Percentiles rank a stretch among this genome's conserved stretches.
These are phyloP conservation scores for Hymenoscyphus occultus DNA, from an alignment of 2,329 filamentous ascomycete species.

Conservation along the genomic window DNA sequence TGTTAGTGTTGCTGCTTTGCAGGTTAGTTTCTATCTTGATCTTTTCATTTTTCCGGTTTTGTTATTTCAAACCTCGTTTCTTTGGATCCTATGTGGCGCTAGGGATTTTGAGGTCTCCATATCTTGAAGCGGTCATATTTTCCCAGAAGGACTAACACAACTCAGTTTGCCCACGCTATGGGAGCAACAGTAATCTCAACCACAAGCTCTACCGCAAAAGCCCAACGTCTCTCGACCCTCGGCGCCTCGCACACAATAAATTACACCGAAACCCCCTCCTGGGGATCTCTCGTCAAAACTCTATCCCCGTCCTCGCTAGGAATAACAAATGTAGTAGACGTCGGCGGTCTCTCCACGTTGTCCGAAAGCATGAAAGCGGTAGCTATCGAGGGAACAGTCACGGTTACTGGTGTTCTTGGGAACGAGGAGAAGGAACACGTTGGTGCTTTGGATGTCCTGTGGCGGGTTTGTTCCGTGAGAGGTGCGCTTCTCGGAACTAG, in stretches of 20 bases:
- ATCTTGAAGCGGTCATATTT: too few species aligned
- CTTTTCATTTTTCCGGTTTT: neutral
- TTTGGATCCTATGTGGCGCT: too few species aligned
- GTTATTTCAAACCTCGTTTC: too few species aligned
- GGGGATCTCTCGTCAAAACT: constrained; percentile 40
- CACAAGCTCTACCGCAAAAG: constrained; percentile 37
- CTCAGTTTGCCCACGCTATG: constrained; percentile 40
- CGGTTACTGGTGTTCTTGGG: constrained; percentile 40
- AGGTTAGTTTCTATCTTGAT: neutral
- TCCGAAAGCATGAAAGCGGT: constrained; percentile 41
- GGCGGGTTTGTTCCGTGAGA: constrained; percentile 43
- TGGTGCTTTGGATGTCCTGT: constrained; percentile 35
- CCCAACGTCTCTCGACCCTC: constrained; percentile 37
- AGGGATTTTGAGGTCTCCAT: too few species aligned
- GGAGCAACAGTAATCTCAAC: constrained; percentile 45
- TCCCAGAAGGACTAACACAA: neutral
- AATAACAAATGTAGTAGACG: constrained; percentile 42
- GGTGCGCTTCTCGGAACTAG: constrained; percentile 30
- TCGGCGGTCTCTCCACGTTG: constrained; percentile 41
- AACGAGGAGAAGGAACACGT: constrained; percentile 28
- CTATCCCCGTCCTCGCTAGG: constrained; percentile 30
- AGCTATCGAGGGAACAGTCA: constrained; percentile 42
- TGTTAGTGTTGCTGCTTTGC: constrained; percentile 39
- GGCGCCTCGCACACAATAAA: constrained; percentile 46
- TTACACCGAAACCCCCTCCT: constrained; percentile 41